Percentiles rank a stretch among this genome's conserved stretches.
These are phyloP conservation scores for Lepiota brunneoincarnata DNA, from an alignment of 768 basidiomycete genomes.

Conservation along the genomic window DNA sequence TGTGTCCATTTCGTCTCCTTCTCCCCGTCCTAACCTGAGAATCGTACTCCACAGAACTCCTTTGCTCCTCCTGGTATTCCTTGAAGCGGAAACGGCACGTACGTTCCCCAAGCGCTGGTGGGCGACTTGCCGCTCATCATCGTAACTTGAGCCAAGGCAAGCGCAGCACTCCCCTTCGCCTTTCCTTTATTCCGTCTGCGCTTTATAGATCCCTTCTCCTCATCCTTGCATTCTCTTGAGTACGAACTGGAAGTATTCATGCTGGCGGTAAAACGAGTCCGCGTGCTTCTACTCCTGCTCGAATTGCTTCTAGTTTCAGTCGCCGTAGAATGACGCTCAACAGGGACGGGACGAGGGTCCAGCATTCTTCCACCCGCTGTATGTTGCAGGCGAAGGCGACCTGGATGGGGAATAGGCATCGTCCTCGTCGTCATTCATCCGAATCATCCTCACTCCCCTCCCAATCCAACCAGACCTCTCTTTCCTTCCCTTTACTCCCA, in stretches of 20 bases:
- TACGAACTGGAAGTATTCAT: not conserved
- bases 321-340: constrained; percentile 2
- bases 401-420: constrained; percentile 28
- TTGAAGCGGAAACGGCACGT: not conserved
- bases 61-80: not conserved
- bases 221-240: constrained; percentile 14
- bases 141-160: constrained; percentile 28
- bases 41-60: not conserved
- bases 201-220: constrained; percentile 12
- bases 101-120: constrained; percentile 11
- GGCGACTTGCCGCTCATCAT: constrained; percentile 19
- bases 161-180: constrained; percentile 33
- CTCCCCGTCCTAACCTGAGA: constrained; percentile 9
- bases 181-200: constrained; percentile 21
- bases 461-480: not conserved
- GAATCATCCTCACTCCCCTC: constrained; percentile 19
- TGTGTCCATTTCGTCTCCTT: constrained; percentile 29
- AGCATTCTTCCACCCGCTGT: not conserved
- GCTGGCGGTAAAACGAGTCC: constrained; percentile 11
- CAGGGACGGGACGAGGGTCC: constrained; percentile 13
- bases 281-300: constrained; percentile 16
- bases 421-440: constrained; percentile 25
- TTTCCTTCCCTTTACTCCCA: constrained; percentile 1
- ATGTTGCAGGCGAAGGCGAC: constrained; percentile 17
- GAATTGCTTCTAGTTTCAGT: constrained; percentile 7